These are phyloP conservation scores for Penicillium sp. DNA, from an alignment of 2,329 filamentous ascomycete genomes.

Conservation along the genomic window DNA sequence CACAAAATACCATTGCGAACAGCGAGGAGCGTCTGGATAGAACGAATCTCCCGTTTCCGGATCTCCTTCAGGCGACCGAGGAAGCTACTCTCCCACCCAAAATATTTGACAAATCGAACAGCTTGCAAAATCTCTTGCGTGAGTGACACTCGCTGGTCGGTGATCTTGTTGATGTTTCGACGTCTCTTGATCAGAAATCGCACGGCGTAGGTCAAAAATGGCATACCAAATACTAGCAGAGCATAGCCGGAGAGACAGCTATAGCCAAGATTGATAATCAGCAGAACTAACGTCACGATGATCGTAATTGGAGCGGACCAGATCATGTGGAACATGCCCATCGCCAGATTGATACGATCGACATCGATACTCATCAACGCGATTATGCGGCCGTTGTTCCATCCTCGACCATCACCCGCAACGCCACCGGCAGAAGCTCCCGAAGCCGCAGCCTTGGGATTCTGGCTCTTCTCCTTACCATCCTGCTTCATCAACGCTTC, in stretches of 20 bases:
- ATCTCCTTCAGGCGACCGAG: slow-evolving; percentile 73
- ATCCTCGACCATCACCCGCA: slow-evolving; percentile 73
- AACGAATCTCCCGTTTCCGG: slow-evolving; percentile 72
- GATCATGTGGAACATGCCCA: slow-evolving; percentile 83
- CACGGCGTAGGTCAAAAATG: slow-evolving; percentile 75
- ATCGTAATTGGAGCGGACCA: slow-evolving; percentile 85
- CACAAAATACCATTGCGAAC: slow-evolving; percentile 85
- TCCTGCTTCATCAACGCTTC: slow-evolving; percentile 44
- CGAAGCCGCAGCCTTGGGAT: slow-evolving; percentile 39
- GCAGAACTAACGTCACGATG: slow-evolving; percentile 73
- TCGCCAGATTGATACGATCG: slow-evolving; percentile 86
- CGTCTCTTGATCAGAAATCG: slow-evolving; percentile 74
- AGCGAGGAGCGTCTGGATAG: slow-evolving; percentile 80
- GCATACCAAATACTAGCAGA: slow-evolving; percentile 75
- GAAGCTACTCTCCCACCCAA: slow-evolving; percentile 92
- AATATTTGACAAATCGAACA: slow-evolving; percentile 94
- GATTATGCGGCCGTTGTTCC: slow-evolving; percentile 89
- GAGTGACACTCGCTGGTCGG: slow-evolving; percentile 85
- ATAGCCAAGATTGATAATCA: slow-evolving; percentile 85
- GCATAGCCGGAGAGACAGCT: slow-evolving; percentile 87
- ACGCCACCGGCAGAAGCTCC: slow-evolving; percentile 47
- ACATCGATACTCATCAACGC: slow-evolving; percentile 96
- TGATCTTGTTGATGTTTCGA: slow-evolving; percentile 84
- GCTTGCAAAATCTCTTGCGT: slow-evolving; percentile 91
- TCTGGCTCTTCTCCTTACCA: slow-evolving; percentile 33